Base-by-base conservation (phyloP, 345 rosid genomes). In the Nephelium lappaceum region DNA sequence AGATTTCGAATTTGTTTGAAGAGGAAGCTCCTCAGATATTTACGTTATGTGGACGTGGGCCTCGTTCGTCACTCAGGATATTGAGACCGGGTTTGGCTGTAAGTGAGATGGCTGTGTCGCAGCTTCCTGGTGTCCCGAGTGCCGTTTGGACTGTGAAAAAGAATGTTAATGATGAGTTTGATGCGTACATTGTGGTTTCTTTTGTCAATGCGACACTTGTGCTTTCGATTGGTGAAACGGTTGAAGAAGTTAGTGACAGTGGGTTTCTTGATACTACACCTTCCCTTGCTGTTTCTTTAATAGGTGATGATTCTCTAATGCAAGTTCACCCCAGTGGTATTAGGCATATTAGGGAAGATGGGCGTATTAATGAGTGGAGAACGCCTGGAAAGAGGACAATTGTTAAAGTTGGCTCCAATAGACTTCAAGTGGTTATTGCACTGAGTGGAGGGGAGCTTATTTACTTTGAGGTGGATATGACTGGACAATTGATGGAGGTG, bases 121-220 rank as follows among this genome's bases (percentile, higher is more conserved):
- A 89, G 94, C 99, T 96, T 84, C 99, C 99, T 77, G 99, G 98
- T 74, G 89, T 94, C 67, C 99, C 99, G 4, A 96, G 97, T 92
- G 99, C 99, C 38, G 98, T 94, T 58, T 96, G 99, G 99, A 96
- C 99, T 11, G 99, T 96, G 82, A 96, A 93, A 80, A 96, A 94
- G 90, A 96, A 87, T 75, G 83, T 83, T 45, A 90, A 79, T 75
- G 99, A 96, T 85, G 99, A 91, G 79, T 96, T 96, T 82, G 99
- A 96, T 85, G 99, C 99, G 0, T 96, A 94, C 75, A 96, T 96
- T 73, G 98, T 96, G 25, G 99, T 96, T 82, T 96, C 99, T 45
- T 96, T 96, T 77, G 90, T 90, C 77, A 96, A 91, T 90, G 98
- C 98, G 15, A 96, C 99, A 23, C 89, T 96, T 36, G 99, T 96